These are phyloP conservation scores for Malania oleifera DNA, from an alignment of 164 flowering plant genomes.

Conservation along the genomic window DNA sequence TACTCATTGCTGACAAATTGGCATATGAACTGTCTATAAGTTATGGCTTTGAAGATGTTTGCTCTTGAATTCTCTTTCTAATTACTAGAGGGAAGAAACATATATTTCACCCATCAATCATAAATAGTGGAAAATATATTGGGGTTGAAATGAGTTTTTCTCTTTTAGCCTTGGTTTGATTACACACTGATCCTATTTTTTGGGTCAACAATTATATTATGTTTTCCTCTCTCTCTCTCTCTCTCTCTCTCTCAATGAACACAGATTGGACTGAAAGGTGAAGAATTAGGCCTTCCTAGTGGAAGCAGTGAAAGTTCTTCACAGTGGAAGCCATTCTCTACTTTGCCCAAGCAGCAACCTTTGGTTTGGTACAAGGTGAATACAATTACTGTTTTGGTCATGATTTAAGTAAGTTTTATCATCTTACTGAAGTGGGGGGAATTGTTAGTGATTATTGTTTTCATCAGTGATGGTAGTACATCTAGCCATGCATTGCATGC, in stretches of 20 bases:
- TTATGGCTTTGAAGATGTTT: too few species aligned
- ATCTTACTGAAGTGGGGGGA: background rate
- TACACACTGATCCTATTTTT: too few species aligned
- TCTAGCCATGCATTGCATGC: too few species aligned
- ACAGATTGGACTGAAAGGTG: conserved; percentile 89
- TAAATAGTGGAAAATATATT: background rate
- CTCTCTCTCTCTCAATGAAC: conserved; percentile 11
- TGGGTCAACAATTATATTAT: background rate
- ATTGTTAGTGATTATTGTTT: background rate
- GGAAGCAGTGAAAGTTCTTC: conserved; percentile 67
- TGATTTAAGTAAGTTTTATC: background rate
- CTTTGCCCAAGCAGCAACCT: conserved; percentile 68
- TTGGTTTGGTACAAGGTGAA: conserved; percentile 92
- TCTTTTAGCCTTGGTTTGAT: too few species aligned
- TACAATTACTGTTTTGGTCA: background rate
- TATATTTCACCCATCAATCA: background rate
- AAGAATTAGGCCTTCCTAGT: conserved; percentile 57
- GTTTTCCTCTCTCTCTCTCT: background rate
- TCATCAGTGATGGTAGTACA: too few species aligned
- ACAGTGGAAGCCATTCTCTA: conserved; percentile 53
- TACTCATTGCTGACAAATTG: too few species aligned
- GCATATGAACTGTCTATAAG: too few species aligned
- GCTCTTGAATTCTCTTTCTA: too few species aligned
- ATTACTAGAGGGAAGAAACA: background rate
- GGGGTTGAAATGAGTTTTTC: background rate